Conservation (phyloP, 2,329 filamentous ascomycete genomes). For the Colletotrichum camelliae region DNA sequence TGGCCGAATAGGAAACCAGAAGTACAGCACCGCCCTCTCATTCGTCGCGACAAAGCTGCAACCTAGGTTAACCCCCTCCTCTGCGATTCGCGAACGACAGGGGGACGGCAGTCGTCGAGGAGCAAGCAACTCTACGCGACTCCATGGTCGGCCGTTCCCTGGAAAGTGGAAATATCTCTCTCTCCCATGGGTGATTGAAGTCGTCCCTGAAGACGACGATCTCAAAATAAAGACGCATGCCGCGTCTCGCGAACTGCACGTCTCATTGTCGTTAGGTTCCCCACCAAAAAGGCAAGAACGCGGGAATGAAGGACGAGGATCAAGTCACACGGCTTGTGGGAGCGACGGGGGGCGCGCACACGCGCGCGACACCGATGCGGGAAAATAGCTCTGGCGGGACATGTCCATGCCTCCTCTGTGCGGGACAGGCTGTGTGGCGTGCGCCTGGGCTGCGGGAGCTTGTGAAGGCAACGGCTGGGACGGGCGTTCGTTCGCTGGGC, state of each 20-base stretch:
- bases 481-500: neutral
- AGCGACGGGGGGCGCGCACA: neutral
- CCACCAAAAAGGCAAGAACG: neutral
- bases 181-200: neutral
- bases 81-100: constrained; percentile 16
- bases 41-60: constrained; percentile 23
- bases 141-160: neutral
- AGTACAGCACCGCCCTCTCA: constrained; percentile 14
- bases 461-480: neutral
- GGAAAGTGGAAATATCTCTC: neutral
- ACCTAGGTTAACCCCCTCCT: neutral
- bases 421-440: constrained; percentile 3
- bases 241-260: neutral
- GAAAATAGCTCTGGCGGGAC: neutral
- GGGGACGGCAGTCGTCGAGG: constrained; percentile 6
- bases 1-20: constrained; percentile 27
- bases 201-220: neutral
- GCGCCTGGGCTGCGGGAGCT: neutral
- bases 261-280: neutral
- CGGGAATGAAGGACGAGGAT: neutral
- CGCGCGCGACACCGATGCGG: neutral
- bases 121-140: neutral
- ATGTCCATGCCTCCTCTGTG: neutral
- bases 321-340: neutral
- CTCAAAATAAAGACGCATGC: neutral